A percentile compares a stretch with the other conserved stretches of the same genome.
phyloP scores from a whole-genome alignment of 2,329 filamentous ascomycete genomes.

The Cladobotryum protrusum region DNA sequence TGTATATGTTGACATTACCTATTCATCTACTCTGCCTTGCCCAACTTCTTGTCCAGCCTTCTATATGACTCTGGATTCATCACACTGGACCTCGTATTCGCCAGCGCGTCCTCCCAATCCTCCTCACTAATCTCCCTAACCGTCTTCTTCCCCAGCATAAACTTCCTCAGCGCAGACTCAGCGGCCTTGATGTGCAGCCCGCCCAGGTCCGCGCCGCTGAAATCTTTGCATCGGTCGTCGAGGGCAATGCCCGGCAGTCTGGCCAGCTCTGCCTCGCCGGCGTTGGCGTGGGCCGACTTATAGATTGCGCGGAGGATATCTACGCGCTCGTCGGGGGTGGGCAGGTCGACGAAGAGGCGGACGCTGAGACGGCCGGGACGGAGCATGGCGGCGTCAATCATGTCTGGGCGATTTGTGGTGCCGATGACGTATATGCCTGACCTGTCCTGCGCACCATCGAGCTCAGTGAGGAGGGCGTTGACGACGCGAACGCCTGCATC shows the following conservation, averaged over 20 bases:
- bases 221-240: conserved; percentile 63
- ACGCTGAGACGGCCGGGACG: conserved; percentile 85
- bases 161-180: conserved; percentile 40
- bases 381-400: conserved; percentile 93
- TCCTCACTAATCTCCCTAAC: conserved; percentile 23
- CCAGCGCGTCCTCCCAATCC: conserved; percentile 50
- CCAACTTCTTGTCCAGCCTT: conserved; percentile 27
- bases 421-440: conserved; percentile 90
- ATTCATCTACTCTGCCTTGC: conserved; percentile 25
- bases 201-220: conserved; percentile 63
- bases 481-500: conserved; percentile 87
- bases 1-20: too few relatives aligned
- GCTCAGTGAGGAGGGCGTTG: conserved; percentile 88
- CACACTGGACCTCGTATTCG: conserved; percentile 45
- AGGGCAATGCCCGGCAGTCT: conserved; percentile 59
- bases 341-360: conserved; percentile 83
- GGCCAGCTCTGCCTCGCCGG: conserved; percentile 40
- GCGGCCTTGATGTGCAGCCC: conserved; percentile 43
- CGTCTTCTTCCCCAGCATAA: conserved; percentile 24
- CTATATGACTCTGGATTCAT: conserved; percentile 40
- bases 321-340: conserved; percentile 69
- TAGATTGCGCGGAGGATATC: conserved; percentile 74
- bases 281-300: conserved; percentile 34
- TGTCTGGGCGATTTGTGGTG: conserved; percentile 90
- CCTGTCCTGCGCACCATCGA: conserved; percentile 77